Percentiles rank a stretch among this genome's conserved stretches.
These are phyloP conservation scores for Monilinia fructicola DNA, from an alignment of 2,329 filamentous ascomycete species.

Conservation along the genomic window DNA sequence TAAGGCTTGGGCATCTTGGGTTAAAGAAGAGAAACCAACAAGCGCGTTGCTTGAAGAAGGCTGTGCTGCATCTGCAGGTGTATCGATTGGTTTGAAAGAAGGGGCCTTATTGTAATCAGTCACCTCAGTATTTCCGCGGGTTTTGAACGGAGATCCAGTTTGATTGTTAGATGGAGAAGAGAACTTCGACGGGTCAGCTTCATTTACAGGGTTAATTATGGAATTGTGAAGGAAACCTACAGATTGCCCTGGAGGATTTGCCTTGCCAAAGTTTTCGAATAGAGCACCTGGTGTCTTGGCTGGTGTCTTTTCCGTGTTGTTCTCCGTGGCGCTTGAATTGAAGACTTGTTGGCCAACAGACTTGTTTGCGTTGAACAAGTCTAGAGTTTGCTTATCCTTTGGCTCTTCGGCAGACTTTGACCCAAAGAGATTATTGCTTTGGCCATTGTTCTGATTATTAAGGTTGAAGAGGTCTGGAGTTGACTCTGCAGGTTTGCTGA, in stretches of 20 bases:
- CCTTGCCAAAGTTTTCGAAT: conserved; percentile 12
- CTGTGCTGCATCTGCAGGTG: conserved; percentile 27
- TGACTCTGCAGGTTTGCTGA: conserved; percentile 4
- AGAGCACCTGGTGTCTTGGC: conserved; percentile 9
- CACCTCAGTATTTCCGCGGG: conserved; percentile 15
- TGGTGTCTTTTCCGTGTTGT: background rate
- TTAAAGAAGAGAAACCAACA: conserved; percentile 21
- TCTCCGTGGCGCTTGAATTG: conserved; percentile 7
- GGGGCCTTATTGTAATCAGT: conserved; percentile 12
- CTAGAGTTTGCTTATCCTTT: conserved; percentile 8
- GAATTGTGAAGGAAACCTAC: background rate
- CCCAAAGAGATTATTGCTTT: conserved; percentile 14
- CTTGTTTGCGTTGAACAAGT: conserved; percentile 5
- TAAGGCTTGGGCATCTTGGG: background rate
- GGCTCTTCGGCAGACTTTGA: conserved; percentile 11
- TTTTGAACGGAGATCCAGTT: conserved; percentile 5
- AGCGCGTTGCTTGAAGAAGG: conserved; percentile 29
- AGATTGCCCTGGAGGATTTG: background rate
- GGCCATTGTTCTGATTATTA: conserved; percentile 10
- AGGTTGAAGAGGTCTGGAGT: conserved; percentile 10
- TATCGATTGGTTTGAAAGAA: conserved; percentile 27
- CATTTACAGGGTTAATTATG: background rate
- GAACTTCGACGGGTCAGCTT: background rate
- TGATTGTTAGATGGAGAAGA: background rate
- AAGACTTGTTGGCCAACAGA: conserved; percentile 1